These are phyloP conservation scores for Linum usitatissimum DNA, from an alignment of 345 rosid species.

Conservation along the genomic window DNA sequence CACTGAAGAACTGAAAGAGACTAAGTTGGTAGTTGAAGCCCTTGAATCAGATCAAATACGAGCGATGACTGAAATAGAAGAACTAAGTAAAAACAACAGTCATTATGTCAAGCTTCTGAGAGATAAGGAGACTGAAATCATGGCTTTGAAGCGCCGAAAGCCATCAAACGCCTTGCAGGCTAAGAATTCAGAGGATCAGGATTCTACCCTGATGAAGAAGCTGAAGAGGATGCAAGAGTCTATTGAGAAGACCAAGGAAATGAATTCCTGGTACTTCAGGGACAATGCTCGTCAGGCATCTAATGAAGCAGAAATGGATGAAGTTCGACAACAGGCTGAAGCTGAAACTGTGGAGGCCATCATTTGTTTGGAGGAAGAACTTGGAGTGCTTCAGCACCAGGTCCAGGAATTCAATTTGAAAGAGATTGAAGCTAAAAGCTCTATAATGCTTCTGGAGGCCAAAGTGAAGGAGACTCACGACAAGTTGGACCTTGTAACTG, in stretches of 20 bases:
- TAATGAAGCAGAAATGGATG: conserved; percentile 67
- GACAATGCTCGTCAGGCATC: conserved; percentile 49
- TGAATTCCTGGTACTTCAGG: conserved; percentile 57
- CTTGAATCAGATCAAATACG: conserved; percentile 69
- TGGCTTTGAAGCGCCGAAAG: conserved; percentile 40
- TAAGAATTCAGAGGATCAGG: conserved; percentile 18
- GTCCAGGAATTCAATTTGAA: conserved; percentile 51
- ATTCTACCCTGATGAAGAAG: conserved; percentile 37
- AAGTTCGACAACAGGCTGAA: conserved; percentile 65
- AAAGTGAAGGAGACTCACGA: conserved; percentile 44
- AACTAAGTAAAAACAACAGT: conserved; percentile 41
- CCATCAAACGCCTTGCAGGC: conserved; percentile 35
- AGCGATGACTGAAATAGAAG: conserved; percentile 57
- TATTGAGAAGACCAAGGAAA: conserved; percentile 67
- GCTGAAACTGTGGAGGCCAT: conserved; percentile 90
- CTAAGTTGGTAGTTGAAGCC: conserved; percentile 63
- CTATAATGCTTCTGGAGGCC: conserved; percentile 32
- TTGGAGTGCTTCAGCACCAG: conserved; percentile 67
- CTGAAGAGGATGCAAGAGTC: conserved; percentile 81
- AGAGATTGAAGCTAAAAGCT: conserved; percentile 44
- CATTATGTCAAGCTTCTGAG: conserved; percentile 37
- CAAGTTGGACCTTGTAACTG: conserved; percentile 30
- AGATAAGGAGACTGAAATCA: conserved; percentile 45
- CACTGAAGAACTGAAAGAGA: conserved; percentile 40
- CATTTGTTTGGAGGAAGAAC: conserved; percentile 89